A percentile compares a stretch with the other conserved stretches of the same genome.
Evolutionary conservation across 2,329 filamentous ascomycete species (phyloP).

Genomic region (Clarireedia sp.): DNA sequence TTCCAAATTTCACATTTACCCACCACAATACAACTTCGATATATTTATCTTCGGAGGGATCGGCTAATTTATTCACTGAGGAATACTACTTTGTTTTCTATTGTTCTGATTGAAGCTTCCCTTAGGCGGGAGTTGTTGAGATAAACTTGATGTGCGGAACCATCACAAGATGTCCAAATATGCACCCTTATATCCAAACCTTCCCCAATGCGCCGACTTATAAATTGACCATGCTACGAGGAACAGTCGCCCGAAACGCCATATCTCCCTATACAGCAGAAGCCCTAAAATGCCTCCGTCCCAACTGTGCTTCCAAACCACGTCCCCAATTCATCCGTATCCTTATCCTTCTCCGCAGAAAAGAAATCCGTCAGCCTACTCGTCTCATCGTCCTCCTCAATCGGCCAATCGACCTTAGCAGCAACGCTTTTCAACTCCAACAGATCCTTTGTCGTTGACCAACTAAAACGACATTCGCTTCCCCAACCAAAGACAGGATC

Average conservation of each 20-base stretch:
- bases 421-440: conserved; percentile 55
- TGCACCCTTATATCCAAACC: background rate
- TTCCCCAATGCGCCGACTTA: background rate
- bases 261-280: background rate
- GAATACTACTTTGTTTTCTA: too few relatives aligned
- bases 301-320: conserved; percentile 62
- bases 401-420: conserved; percentile 77
- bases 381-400: conserved; percentile 60
- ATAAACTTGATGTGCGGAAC: too few relatives aligned
- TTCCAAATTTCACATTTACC: too few relatives aligned
- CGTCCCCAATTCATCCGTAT: conserved; percentile 54
- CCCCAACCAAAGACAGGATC: conserved; percentile 95
- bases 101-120: too few relatives aligned
- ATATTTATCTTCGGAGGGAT: too few relatives aligned
- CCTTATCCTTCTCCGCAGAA: conserved; percentile 26
- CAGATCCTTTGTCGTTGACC: conserved; percentile 92
- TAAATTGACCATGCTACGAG: background rate
- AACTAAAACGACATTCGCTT: conserved; percentile 85
- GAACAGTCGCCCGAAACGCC: background rate
- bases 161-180: too few relatives aligned
- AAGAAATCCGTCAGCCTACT: conserved; percentile 74
- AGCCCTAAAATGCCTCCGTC: conserved; percentile 25
- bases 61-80: too few relatives aligned
- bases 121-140: too few relatives aligned
- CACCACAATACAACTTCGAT: too few relatives aligned